phyloP scores from a whole-genome alignment of 805 yeast species.

The Yamadazyma philogaea region DNA sequence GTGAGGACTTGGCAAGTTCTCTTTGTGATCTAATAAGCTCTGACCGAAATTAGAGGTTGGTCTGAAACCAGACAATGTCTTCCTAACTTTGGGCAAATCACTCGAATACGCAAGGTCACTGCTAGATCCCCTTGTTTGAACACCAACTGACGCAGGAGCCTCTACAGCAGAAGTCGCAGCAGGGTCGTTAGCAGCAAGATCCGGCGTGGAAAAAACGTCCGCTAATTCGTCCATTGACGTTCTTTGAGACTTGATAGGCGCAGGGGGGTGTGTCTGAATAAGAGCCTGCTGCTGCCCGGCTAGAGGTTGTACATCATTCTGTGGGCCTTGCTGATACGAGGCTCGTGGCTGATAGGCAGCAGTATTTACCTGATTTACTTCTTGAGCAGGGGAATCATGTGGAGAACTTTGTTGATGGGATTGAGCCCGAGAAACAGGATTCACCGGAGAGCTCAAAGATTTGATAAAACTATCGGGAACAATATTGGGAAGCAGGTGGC shows the following conservation, averaged over 20 bases:
- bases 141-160: constrained; percentile 4
- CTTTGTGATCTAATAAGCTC: constrained; percentile 43
- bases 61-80: constrained; percentile 50
- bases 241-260: constrained; percentile 29
- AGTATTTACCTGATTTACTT: no score
- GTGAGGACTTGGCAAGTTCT: neutral
- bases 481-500: constrained; percentile 71
- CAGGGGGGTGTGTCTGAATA: neutral
- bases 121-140: constrained; percentile 28
- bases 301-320: neutral
- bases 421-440: neutral
- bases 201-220: constrained; percentile 39
- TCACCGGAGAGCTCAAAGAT: constrained; percentile 22
- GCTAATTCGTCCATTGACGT: constrained; percentile 67
- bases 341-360: no score
- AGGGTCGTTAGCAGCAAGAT: constrained; percentile 18
- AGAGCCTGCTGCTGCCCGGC: constrained; percentile 7
- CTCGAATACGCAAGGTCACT: constrained; percentile 27
- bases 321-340: no score
- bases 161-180: constrained; percentile 10
- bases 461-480: constrained; percentile 64
- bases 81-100: constrained; percentile 34
- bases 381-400: no score
- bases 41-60: constrained; percentile 90
- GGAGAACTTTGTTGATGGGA: neutral